phyloP scores from a whole-genome alignment of 306 rosid genomes.

The Vicia sativa region DNA sequence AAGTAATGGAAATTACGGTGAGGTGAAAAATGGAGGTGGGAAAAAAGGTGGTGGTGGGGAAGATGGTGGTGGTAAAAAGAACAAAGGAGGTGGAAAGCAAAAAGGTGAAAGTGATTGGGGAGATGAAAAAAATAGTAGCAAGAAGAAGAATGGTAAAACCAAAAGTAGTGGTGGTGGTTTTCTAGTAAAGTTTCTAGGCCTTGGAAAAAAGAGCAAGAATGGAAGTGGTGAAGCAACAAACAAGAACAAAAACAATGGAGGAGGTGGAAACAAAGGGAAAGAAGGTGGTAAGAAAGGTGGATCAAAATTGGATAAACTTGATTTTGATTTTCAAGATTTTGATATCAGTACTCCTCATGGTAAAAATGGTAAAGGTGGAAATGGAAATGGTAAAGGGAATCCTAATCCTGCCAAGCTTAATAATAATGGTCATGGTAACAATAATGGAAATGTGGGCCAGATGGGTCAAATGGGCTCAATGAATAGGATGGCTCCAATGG shows the following conservation, averaged over 20 bases:
- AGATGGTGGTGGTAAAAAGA: conserved; percentile 54
- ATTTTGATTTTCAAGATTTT: conserved; percentile 55
- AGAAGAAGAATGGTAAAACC: conserved; percentile 45
- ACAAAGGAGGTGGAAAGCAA: conserved; percentile 56
- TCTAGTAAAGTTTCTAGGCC: conserved; percentile 50
- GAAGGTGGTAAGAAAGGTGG: conserved; percentile 55
- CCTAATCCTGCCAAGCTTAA: conserved; percentile 12
- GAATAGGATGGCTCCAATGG: conserved; percentile 46
- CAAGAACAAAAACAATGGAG: conserved; percentile 45
- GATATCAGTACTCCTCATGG: conserved; percentile 47
- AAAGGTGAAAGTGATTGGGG: conserved; percentile 42
- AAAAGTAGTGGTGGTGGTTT: conserved; percentile 51
- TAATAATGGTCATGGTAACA: conserved; percentile 41
- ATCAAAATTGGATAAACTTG: conserved; percentile 43
- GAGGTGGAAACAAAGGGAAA: conserved; percentile 42
- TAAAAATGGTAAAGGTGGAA: conserved; percentile 54
- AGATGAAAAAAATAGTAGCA: conserved; percentile 32
- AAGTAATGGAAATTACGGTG: conserved; percentile 48
- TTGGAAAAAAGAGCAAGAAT: conserved; percentile 63
- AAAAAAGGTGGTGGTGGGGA: conserved; percentile 41
- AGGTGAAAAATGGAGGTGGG: conserved; percentile 45
- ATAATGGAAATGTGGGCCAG: conserved; percentile 39
- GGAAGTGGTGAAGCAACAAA: conserved; percentile 43
- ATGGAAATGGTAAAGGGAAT: conserved; percentile 12
- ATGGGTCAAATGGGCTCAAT: conserved; percentile 44